These are phyloP conservation scores for Letharia columbiana DNA, from an alignment of 495 filamentous ascomycete genomes.

Conservation along the genomic window DNA sequence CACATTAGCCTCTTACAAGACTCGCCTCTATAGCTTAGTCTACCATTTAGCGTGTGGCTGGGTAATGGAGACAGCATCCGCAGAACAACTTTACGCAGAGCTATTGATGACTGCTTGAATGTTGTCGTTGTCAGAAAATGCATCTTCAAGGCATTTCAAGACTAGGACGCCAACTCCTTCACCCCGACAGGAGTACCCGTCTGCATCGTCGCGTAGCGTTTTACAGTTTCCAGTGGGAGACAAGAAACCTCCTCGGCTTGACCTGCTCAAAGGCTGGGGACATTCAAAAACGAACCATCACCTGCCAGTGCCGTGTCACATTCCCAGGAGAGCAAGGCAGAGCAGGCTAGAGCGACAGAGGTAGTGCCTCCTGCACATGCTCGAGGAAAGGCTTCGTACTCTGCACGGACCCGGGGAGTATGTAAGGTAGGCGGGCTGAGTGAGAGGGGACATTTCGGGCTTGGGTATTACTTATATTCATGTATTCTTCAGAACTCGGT, in stretches of 20 bases:
- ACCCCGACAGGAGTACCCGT: conserved; percentile 56
- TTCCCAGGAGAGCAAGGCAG: not conserved
- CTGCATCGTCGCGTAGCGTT: conserved; percentile 55
- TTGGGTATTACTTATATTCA: too few species aligned
- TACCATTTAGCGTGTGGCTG: conserved; percentile 43
- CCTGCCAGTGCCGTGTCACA: not conserved
- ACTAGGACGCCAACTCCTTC: conserved; percentile 38
- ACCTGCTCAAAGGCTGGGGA: conserved; percentile 27
- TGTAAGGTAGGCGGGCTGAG: too few species aligned
- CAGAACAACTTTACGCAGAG: conserved; percentile 35
- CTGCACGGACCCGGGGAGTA: too few species aligned
- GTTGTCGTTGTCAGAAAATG: conserved; percentile 39
- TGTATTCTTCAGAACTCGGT: too few species aligned
- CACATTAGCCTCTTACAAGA: conserved; percentile 39
- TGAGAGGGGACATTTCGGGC: too few species aligned
- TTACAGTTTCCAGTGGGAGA: conserved; percentile 57
- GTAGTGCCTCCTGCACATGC: not conserved
- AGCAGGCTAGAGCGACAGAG: not conserved
- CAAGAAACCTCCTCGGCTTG: conserved; percentile 58
- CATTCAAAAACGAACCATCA: not conserved
- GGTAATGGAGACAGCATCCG: conserved; percentile 38
- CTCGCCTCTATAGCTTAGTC: conserved; percentile 34
- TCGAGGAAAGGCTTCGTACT: too few species aligned
- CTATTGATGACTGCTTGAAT: conserved; percentile 35
- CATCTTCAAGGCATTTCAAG: conserved; percentile 39